These are phyloP conservation scores for Teunomyces stri DNA, from an alignment of 805 yeast genomes.

Conservation along the genomic window DNA sequence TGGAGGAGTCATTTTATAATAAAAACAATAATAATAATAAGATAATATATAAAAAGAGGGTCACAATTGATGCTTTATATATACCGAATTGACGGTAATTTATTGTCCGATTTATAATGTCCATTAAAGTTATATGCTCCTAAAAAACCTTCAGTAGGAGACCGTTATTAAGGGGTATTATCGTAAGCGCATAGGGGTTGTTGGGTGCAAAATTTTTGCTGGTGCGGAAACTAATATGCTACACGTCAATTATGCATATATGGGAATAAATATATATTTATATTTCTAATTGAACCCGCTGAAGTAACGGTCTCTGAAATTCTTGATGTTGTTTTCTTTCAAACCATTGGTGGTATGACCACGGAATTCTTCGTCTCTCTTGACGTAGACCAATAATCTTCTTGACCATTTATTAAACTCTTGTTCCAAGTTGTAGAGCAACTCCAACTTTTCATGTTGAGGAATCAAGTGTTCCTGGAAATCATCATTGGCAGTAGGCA, in stretches of 20 bases:
- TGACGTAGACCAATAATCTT: slow-evolving; percentile 75
- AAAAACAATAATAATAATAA: background rate
- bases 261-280: background rate
- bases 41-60: background rate
- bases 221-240: background rate
- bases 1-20: slow-evolving; percentile 33
- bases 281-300: slow-evolving; percentile 48
- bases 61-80: background rate
- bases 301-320: slow-evolving; percentile 76
- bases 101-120: background rate
- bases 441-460: slow-evolving; percentile 67
- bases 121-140: slow-evolving; percentile 3
- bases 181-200: slow-evolving; percentile 5
- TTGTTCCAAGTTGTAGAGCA: slow-evolving; percentile 76
- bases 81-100: background rate
- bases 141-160: background rate
- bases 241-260: background rate
- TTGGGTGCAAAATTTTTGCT: slow-evolving; percentile 6
- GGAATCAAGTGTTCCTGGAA: slow-evolving; percentile 70
- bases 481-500: slow-evolving; percentile 95
- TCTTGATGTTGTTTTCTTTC: slow-evolving; percentile 45
- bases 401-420: slow-evolving; percentile 93
- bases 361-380: slow-evolving; percentile 49
- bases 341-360: slow-evolving; percentile 49
- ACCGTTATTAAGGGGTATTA: background rate